Evolutionary conservation across 805 yeast species (phyloP), one percentile per base, ranked within the genome.

Genomic region (Ogataea dorogensis): DNA sequence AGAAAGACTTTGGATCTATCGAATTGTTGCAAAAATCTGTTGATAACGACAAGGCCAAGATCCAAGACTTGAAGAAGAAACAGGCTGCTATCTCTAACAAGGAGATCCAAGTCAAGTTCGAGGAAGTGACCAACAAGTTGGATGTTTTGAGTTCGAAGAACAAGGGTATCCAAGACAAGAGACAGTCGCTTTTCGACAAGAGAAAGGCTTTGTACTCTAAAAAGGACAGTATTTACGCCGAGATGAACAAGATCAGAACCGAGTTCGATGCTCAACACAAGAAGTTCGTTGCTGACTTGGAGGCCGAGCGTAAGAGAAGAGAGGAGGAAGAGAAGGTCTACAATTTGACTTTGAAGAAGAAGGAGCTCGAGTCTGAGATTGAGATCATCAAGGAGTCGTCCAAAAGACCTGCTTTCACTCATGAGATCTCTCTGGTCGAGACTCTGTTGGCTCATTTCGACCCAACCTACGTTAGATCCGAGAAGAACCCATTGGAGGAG

Each of bases 361-460:
- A 53, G 58, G 71, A 61, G 54, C 64, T 48, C 67, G 64, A 55
- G 54, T 59, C 72, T 71, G 64, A 78, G 71, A 52, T 83, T 81
- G 86, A 86, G 51, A 70, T 75, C 55, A 77, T 77, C 54, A 76
- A 85, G 68, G 73, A 78, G 34, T 84, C 78, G 45, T 88, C 88
- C 30, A 62, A 64, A 28, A 65, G 65, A 50, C 96, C 98, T 18
- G 98, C 97, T 17, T 89, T 83, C 65, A 77, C 81, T 41, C 66
- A 66, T 28, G 95, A 93, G 65, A 81, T 91, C 53, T 71, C 72
- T 48, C 69, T 81, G 45, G 84, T 93, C 54, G 86, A 88, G 62
- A 67, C 73, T 37, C 71, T 88, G 58, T 71, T 89, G 58, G 56
- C 66, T 23, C 76, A 76, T 63, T 86, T 93, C 51, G 95, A 88